Conservation (phyloP, 208 protist species). For the Willaertia magna region DNA sequence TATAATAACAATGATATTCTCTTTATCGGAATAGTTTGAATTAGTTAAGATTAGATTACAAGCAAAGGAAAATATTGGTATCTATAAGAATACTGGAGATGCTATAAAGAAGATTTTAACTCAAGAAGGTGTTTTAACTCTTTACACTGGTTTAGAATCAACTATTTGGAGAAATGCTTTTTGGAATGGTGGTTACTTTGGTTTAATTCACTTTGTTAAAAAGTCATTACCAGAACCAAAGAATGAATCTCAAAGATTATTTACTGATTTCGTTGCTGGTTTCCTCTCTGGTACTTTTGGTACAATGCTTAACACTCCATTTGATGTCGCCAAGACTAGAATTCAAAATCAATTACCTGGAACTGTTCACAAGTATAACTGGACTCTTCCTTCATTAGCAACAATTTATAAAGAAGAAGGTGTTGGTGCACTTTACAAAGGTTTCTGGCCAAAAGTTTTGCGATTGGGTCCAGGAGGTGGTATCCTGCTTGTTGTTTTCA, state of each 20-base stretch:
- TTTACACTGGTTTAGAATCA: constrained; percentile 38
- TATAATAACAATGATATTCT: no score
- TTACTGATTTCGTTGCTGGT: constrained; percentile 37
- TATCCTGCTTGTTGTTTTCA: constrained; percentile 39
- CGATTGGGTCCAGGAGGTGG: constrained; percentile 48
- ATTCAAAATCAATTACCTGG: constrained; percentile 35
- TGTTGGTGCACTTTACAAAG: constrained; percentile 44
- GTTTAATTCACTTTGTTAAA: constrained; percentile 5
- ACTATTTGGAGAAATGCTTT: constrained; percentile 39
- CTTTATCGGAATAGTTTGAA: constrained; percentile 34
- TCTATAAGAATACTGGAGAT: constrained; percentile 39
- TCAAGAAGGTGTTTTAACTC: constrained; percentile 28
- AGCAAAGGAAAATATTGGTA: constrained; percentile 32
- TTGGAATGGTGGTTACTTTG: constrained; percentile 24
- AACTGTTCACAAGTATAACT: constrained; percentile 18
- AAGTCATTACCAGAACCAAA: not conserved
- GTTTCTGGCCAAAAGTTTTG: constrained; percentile 42
- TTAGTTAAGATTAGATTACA: constrained; percentile 48
- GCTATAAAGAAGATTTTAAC: constrained; percentile 26
- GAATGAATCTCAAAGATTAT: not conserved
- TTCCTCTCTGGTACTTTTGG: constrained; percentile 34
- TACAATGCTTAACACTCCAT: constrained; percentile 43
- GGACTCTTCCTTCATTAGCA: constrained; percentile 30
- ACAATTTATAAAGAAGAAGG: constrained; percentile 35
- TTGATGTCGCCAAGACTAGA: constrained; percentile 48